Evolutionary conservation across 108 stramenopile species (phyloP).

Genomic region (Conticribra guillardii): DNA sequence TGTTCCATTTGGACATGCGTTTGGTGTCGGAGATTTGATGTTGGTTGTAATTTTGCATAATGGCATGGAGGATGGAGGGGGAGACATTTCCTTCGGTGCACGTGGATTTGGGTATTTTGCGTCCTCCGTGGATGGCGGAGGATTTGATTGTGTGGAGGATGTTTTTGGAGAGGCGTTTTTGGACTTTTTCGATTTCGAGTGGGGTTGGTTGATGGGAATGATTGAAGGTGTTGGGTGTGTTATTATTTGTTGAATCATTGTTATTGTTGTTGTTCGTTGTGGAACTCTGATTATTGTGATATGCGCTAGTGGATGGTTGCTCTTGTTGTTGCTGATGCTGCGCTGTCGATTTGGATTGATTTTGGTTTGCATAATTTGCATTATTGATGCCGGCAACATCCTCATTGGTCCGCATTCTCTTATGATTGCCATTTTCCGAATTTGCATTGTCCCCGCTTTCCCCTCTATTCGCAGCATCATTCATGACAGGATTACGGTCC

Average conservation of each 20-base stretch:
- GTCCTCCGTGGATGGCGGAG: conserved; percentile 10
- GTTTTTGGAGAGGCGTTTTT: conserved; percentile 9
- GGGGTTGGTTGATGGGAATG: not conserved
- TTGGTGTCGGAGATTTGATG: not conserved
- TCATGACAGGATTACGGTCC: not conserved
- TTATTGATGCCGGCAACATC: not conserved
- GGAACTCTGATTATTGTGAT: not conserved
- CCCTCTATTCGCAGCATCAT: not conserved
- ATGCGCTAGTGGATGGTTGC: not conserved
- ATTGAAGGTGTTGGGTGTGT: not conserved
- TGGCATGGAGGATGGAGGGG: not conserved
- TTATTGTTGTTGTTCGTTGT: not conserved
- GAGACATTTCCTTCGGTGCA: not conserved
- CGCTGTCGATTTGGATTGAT: no score
- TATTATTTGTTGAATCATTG: no score
- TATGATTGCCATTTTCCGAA: no score
- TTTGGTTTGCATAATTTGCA: not conserved
- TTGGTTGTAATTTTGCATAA: not conserved
- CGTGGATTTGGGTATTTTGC: conserved; percentile 15
- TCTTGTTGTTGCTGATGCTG: no score
- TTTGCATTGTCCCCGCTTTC: no score
- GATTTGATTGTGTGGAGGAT: conserved; percentile 5
- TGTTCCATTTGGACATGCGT: conserved; percentile 15
- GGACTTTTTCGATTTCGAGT: not conserved
- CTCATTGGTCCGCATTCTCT: not conserved